phyloP scores from a whole-genome alignment of 1,139 yeast species.

The Taphrina communis region DNA sequence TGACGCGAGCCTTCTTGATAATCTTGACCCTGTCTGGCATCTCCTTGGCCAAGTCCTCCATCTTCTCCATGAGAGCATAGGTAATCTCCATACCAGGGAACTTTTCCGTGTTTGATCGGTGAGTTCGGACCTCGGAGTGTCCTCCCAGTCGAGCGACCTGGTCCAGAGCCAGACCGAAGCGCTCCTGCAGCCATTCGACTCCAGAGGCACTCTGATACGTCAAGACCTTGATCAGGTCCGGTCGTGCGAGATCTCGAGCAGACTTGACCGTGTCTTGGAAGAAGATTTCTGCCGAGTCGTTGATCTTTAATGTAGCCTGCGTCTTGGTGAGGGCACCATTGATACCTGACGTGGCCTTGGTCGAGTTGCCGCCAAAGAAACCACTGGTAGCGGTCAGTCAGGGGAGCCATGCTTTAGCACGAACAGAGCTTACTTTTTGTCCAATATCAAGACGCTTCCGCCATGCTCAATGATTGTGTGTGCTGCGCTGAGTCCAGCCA shows the following conservation, averaged over 20 bases:
- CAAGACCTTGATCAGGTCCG: conserved; percentile 60
- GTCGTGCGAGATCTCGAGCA: conserved; percentile 67
- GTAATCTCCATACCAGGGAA: conserved; percentile 82
- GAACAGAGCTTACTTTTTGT: conserved; percentile 46
- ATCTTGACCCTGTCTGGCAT: conserved; percentile 63
- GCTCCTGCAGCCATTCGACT: conserved; percentile 72
- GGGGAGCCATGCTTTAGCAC: background rate
- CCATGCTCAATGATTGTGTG: conserved; percentile 67
- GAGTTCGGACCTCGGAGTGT: conserved; percentile 75
- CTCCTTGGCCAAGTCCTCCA: conserved; percentile 59
- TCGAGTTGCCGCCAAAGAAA: conserved; percentile 76
- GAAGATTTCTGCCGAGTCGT: conserved; percentile 66
- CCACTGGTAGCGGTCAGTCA: conserved; percentile 22
- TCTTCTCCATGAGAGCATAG: conserved; percentile 62
- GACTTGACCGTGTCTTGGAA: conserved; percentile 70
- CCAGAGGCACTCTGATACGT: conserved; percentile 60
- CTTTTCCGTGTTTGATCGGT: conserved; percentile 68
- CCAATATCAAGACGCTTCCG: conserved; percentile 55
- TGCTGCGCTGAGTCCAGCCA: conserved; percentile 80
- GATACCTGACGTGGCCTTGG: conserved; percentile 82
- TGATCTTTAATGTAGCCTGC: conserved; percentile 59
- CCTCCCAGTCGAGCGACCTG: conserved; percentile 75
- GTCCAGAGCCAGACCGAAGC: conserved; percentile 66
- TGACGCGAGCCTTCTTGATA: conserved; percentile 61
- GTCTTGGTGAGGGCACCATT: conserved; percentile 74